phyloP scores from a whole-genome alignment of 208 protist species.

The Angomonas deanei region DNA sequence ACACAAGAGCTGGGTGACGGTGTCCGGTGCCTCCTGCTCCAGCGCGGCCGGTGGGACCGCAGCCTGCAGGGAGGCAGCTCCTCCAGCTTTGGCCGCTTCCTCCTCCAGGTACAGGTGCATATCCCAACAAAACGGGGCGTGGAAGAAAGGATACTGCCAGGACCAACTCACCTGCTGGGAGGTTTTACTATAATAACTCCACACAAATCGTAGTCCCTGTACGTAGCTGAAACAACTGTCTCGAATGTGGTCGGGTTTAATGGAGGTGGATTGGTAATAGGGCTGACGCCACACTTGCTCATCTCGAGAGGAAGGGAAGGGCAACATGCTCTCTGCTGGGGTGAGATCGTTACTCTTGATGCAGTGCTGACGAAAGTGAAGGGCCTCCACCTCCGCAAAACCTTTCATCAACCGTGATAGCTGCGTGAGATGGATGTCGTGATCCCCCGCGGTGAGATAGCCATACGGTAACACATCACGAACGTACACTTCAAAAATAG shows the following conservation, averaged over 20 bases:
- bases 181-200: slow-evolving; percentile 76
- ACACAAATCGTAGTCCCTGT: slow-evolving; percentile 71
- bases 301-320: slow-evolving; percentile 31
- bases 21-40: slow-evolving; percentile 40
- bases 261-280: slow-evolving; percentile 43
- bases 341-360: slow-evolving; percentile 32
- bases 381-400: slow-evolving; percentile 61
- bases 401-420: slow-evolving; percentile 52
- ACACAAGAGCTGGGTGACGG: slow-evolving; percentile 70
- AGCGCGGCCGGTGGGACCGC: slow-evolving; percentile 21
- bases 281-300: slow-evolving; percentile 35
- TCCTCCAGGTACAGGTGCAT: slow-evolving; percentile 40
- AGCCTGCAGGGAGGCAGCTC: slow-evolving; percentile 16
- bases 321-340: slow-evolving; percentile 20
- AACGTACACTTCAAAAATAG: slow-evolving; percentile 74
- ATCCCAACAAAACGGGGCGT: slow-evolving; percentile 68
- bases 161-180: slow-evolving; percentile 54
- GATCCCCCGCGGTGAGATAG: slow-evolving; percentile 59
- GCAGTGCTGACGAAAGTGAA: slow-evolving; percentile 52
- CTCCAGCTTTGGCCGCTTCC: slow-evolving; percentile 9
- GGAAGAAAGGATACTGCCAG: slow-evolving; percentile 78
- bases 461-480: slow-evolving; percentile 70
- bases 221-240: slow-evolving; percentile 69
- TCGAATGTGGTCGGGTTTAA: slow-evolving; percentile 17
- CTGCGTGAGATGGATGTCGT: slow-evolving; percentile 67